Conservation (phyloP, 768 basidiomycete species). For the Tylopilus sp. region DNA sequence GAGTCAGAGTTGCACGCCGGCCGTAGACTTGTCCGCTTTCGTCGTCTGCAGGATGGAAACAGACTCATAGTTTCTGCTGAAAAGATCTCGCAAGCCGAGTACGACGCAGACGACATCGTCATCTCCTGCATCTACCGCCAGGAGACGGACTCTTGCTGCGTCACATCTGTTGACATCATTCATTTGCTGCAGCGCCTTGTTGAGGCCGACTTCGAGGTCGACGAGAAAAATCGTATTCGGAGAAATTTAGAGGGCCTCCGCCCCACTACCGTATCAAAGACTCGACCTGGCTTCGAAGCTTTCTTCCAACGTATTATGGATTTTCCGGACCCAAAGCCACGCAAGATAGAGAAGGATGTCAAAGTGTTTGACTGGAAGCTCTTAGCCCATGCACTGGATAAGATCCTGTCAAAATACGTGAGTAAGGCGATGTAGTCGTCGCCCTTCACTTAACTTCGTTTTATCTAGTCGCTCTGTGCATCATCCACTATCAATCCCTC, state of each 20-base stretch:
- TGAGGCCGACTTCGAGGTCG: slow-evolving; percentile 77
- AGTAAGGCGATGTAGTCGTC: slow-evolving; percentile 26
- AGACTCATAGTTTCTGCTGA: slow-evolving; percentile 78
- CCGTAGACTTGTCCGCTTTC: slow-evolving; percentile 85
- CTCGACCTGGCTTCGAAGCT: slow-evolving; percentile 70
- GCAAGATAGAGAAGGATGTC: slow-evolving; percentile 97
- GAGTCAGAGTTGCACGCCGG: slow-evolving; percentile 62
- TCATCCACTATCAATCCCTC: slow-evolving; percentile 31
- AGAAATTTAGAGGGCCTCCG: slow-evolving; percentile 91
- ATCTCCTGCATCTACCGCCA: slow-evolving; percentile 93
- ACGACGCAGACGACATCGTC: slow-evolving; percentile 70
- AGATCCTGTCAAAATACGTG: slow-evolving; percentile 84
- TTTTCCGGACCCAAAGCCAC: slow-evolving; percentile 88
- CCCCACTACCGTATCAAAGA: slow-evolving; percentile 88
- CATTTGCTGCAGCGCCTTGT: slow-evolving; percentile 80
- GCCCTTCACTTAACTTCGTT: slow-evolving; percentile 1
- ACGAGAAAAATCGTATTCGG: slow-evolving; percentile 95
- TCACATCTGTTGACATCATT: slow-evolving; percentile 96
- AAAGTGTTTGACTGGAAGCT: slow-evolving; percentile 79
- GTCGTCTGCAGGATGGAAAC: slow-evolving; percentile 71
- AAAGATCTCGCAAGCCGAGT: slow-evolving; percentile 69
- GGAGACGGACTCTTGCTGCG: slow-evolving; percentile 71
- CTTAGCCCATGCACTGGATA: slow-evolving; percentile 69
- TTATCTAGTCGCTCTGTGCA: slow-evolving; percentile 44
- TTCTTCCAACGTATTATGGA: slow-evolving; percentile 97